These are phyloP conservation scores for Gynandropsis gynandra DNA, from an alignment of 345 rosid species.

Conservation along the genomic window DNA sequence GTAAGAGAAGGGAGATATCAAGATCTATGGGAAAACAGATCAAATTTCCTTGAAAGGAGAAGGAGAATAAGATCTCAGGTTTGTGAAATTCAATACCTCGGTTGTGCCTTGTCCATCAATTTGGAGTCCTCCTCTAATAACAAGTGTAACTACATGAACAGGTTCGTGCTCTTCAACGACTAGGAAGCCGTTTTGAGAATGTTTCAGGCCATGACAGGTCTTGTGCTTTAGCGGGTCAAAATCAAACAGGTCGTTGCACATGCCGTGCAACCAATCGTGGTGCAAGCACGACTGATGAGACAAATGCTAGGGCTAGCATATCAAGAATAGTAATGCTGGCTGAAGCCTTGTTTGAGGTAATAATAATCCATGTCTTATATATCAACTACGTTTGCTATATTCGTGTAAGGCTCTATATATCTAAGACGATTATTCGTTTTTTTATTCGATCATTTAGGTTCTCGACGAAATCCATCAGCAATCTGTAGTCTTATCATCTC, in stretches of 20 bases:
- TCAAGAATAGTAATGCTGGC: conserved; percentile 97
- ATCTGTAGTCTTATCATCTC: conserved; percentile 86
- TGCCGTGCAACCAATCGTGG: conserved; percentile 52
- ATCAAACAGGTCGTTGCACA: conserved; percentile 75
- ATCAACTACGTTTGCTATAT: background rate
- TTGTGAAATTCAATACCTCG: conserved; percentile 16
- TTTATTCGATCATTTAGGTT: conserved; percentile 47
- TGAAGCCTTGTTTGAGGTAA: conserved; percentile 96
- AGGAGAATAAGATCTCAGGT: conserved; percentile 99
- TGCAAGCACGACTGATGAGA: conserved; percentile 44
- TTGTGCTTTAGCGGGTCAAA: conserved; percentile 82
- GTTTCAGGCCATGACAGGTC: conserved; percentile 81
- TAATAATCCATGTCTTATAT: background rate
- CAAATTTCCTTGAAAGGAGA: conserved; percentile 86
- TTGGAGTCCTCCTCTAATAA: too few relatives aligned
- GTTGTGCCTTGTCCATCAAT: background rate
- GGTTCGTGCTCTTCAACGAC: conserved; percentile 93
- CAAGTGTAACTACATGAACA: conserved; percentile 20
- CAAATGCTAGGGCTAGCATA: conserved; percentile 85
- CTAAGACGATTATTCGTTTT: conserved; percentile 27
- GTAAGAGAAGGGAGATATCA: conserved; percentile 75
- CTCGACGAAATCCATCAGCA: conserved; percentile 99
- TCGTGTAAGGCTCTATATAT: conserved; percentile 5
- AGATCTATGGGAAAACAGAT: conserved; percentile 75
- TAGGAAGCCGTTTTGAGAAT: conserved; percentile 89